Percentiles rank a stretch among this genome's conserved stretches.
phyloP scores from a whole-genome alignment of 2,329 filamentous ascomycete species.

The Annulohypoxylon truncatum region DNA sequence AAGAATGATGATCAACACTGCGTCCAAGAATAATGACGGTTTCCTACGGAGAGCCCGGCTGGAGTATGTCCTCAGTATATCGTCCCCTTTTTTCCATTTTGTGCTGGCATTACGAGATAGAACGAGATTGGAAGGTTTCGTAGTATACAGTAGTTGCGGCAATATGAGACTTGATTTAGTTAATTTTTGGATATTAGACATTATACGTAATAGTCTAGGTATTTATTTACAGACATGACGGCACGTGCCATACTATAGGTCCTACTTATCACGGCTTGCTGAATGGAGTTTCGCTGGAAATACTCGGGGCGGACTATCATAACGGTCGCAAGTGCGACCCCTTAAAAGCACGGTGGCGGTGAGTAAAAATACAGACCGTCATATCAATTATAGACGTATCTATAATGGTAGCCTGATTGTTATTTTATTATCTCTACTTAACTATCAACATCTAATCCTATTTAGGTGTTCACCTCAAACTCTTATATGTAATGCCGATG shows the following conservation, averaged over 20 bases:
- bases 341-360: constrained; percentile 18
- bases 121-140: constrained; percentile 42
- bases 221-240: not conserved
- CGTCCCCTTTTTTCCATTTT: constrained; percentile 28
- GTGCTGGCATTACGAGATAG: constrained; percentile 40
- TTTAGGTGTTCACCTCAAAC: not conserved
- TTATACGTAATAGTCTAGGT: not conserved
- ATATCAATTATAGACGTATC: not conserved
- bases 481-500: not conserved
- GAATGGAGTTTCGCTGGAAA: constrained; percentile 10
- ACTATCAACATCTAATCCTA: not conserved
- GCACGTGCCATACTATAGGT: not conserved
- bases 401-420: not conserved
- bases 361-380: constrained; percentile 8
- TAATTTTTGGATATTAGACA: not conserved
- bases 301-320: constrained; percentile 9
- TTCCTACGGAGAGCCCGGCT: constrained; percentile 19
- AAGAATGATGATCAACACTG: constrained; percentile 41
- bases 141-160: constrained; percentile 39
- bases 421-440: too few relatives aligned
- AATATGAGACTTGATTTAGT: constrained; percentile 35
- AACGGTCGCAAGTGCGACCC: not conserved
- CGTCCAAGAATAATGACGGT: constrained; percentile 22
- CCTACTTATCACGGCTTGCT: not conserved
- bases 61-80: constrained; percentile 33